Percentiles rank a stretch among this genome's conserved stretches.
Conservation (phyloP, 2,329 filamentous ascomycete genomes). For the Pseudofabraea citricarpa region DNA sequence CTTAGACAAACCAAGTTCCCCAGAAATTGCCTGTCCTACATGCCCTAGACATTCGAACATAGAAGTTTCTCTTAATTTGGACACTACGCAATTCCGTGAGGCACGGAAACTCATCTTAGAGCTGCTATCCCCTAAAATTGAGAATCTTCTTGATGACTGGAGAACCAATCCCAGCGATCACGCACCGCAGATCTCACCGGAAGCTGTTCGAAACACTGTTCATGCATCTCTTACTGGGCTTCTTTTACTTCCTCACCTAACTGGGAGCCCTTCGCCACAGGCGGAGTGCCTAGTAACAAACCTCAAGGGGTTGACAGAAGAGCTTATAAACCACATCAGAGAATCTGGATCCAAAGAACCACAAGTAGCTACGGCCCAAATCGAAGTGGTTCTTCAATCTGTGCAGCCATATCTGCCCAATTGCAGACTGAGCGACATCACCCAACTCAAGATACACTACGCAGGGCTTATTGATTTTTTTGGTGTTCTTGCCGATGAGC, state of each 20-base stretch:
- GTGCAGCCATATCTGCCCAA: slow-evolving; percentile 24
- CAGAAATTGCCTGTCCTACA: too few species aligned
- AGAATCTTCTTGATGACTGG: slow-evolving; percentile 22
- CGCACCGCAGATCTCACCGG: slow-evolving; percentile 19
- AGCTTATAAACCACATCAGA: slow-evolving; percentile 16
- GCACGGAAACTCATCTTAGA: slow-evolving; percentile 25
- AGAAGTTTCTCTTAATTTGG: too few species aligned
- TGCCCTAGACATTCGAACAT: too few species aligned
- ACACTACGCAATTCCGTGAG: slow-evolving; percentile 22
- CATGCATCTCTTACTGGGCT: slow-evolving; percentile 21
- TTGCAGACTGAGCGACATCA: slow-evolving; percentile 13
- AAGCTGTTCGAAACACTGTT: slow-evolving; percentile 22
- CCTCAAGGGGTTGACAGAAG: slow-evolving; percentile 11
- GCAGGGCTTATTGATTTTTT: slow-evolving; percentile 22
- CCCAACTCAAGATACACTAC: slow-evolving; percentile 11
- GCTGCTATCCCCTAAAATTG: slow-evolving; percentile 22
- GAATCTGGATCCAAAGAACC: slow-evolving; percentile 10
- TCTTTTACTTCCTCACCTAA: slow-evolving; percentile 20
- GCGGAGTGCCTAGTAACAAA: slow-evolving; percentile 12
- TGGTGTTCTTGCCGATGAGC: slow-evolving; percentile 13
- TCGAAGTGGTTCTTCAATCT: slow-evolving; percentile 20
- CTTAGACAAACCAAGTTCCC: too few species aligned
- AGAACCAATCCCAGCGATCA: slow-evolving; percentile 15
- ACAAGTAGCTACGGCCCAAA: slow-evolving; percentile 12
- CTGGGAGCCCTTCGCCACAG: slow-evolving; percentile 11